Evolutionary conservation across 768 basidiomycete species (phyloP).

Genomic region (Pilatotrama ljubarskyi): DNA sequence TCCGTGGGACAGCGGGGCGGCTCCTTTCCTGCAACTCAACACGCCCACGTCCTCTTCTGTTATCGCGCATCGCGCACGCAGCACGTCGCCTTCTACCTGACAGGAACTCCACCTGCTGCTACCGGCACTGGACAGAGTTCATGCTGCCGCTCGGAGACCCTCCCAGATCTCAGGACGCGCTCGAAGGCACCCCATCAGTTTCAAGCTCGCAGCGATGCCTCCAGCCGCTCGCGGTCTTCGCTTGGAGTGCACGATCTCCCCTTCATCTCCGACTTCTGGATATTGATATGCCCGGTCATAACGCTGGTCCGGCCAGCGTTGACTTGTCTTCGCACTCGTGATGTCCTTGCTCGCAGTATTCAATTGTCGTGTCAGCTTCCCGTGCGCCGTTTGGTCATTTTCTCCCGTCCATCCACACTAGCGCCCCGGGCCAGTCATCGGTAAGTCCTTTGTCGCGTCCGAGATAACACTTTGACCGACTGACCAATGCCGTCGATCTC

Average conservation of each 20-base stretch:
- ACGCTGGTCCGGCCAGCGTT: conserved; percentile 10
- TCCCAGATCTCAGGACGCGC: conserved; percentile 7
- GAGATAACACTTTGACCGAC: not conserved
- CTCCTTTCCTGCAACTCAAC: not conserved
- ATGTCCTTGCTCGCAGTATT: not conserved
- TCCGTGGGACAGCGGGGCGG: conserved; percentile 1
- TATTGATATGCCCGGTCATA: not conserved
- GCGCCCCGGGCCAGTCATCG: not conserved
- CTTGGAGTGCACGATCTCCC: conserved; percentile 4
- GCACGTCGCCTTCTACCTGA: not conserved
- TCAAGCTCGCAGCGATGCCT: conserved; percentile 14
- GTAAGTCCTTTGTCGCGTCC: not conserved
- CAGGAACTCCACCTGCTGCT: not conserved
- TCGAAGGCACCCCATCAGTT: conserved; percentile 20
- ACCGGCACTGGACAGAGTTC: not conserved
- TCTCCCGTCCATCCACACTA: not conserved
- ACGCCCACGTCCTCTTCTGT: not conserved
- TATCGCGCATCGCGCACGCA: not conserved
- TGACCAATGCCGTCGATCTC: not conserved
- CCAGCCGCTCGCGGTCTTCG: conserved; percentile 12
- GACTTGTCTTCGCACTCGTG: not conserved
- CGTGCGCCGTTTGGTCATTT: not conserved
- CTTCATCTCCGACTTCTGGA: conserved; percentile 10
- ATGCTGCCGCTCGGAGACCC: not conserved
- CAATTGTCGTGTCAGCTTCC: not conserved